phyloP scores from a whole-genome alignment of 371 early-diverging fungal species.

The Saksenaea oblongispora region DNA sequence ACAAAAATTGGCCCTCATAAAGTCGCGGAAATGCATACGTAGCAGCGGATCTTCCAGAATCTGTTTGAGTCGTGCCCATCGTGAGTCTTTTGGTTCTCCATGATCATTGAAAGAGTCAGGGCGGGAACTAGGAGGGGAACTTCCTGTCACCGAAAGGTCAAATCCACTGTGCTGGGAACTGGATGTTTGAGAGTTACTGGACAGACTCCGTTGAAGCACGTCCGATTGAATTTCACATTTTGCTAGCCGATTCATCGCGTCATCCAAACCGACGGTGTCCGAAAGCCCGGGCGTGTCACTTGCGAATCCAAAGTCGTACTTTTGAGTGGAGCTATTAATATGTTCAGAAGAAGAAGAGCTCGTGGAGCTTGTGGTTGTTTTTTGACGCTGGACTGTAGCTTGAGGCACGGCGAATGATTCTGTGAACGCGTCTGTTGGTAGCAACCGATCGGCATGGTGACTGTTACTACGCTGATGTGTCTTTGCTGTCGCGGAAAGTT shows the following conservation, averaged over 20 bases:
- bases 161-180: not conserved
- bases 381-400: not conserved
- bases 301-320: conserved; percentile 16
- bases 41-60: conserved; percentile 58
- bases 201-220: not conserved
- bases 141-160: not conserved
- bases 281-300: not conserved
- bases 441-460: conserved; percentile 8
- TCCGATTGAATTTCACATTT: not conserved
- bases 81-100: conserved; percentile 44
- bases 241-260: not conserved
- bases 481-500: not conserved
- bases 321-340: not conserved
- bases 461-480: not conserved
- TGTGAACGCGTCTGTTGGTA: conserved; percentile 8
- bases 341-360: conserved; percentile 9
- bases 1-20: conserved; percentile 64
- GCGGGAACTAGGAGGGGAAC: not conserved
- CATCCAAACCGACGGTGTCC: not conserved
- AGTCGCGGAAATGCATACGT: conserved; percentile 61
- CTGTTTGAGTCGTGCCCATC: conserved; percentile 51
- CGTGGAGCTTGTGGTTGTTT: not conserved
- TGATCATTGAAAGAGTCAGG: not conserved
- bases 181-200: not conserved
- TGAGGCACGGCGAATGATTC: not conserved